Evolutionary conservation across 1,284 basidiomycete species (phyloP), one percentile per base, ranked within the genome.

Genomic region (Leccinum subrobustum): DNA sequence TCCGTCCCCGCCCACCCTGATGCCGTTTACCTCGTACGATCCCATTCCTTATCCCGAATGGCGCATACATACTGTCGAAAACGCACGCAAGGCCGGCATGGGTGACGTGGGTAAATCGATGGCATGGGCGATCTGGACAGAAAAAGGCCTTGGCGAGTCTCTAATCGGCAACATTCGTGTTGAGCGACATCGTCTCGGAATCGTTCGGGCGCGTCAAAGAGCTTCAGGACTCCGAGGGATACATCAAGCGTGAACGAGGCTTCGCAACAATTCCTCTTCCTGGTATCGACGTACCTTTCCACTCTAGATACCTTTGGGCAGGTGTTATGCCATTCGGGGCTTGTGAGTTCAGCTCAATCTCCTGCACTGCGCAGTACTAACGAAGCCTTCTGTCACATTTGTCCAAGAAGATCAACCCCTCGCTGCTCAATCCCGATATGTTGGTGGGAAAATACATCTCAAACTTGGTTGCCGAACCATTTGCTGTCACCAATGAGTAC

Each of bases 251-350:
- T 58, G 96, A 99, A 73, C 91, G 96, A 69, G 96, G 96, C 9
- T 98, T 96, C 70, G 96, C 93, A 0, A 96, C 95, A 8, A 97
- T 98, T 64, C 95, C 96, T 58, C 84, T 98, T 11, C 94, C 96
- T 37, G 96, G 96, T 69, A 98, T 99, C 70, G 96, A 99, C 70
- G 96, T 99, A 11, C 96, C 97, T 11, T 99, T 99, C 92, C 96
- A 99, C 77, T 96, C 96, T 8, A 91, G 94, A 67, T 98, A 98
- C 79, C 86, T 99, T 52, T 96, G 97, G 97, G 95, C 95, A 33
- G 97, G 97, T 75, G 97, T 99, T 55, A 87, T 98, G 86, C 95
- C 94, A 4, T 96, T 96, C 91, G 87, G 94, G 66, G 91, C 92
- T 53, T 95, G 91, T 93, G 73, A 77, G 89, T 60, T 51, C 47